Evolutionary conservation across 2,329 filamentous ascomycete genomes (phyloP).

Genomic region (Xylariaceae sp.): DNA sequence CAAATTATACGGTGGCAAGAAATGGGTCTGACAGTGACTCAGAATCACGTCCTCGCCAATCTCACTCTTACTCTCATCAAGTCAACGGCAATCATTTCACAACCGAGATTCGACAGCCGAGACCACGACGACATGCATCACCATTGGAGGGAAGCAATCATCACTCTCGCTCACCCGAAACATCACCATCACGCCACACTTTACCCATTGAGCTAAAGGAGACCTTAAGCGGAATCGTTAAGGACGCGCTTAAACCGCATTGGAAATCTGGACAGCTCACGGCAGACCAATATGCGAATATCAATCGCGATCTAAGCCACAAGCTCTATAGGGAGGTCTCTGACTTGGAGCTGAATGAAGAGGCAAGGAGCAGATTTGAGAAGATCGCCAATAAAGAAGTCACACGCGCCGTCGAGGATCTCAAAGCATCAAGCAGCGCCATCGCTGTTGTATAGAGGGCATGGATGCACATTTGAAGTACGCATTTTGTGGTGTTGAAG

Average conservation of each 20-base stretch:
- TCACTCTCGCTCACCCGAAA: constrained; percentile 52
- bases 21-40: constrained; percentile 43
- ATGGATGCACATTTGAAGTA: constrained; percentile 13
- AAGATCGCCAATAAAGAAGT: constrained; percentile 76
- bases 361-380: constrained; percentile 67
- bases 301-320: constrained; percentile 85
- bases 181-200: constrained; percentile 60
- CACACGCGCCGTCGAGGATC: constrained; percentile 62
- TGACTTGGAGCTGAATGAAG: constrained; percentile 57
- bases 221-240: constrained; percentile 84
- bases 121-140: constrained; percentile 45
- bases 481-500: constrained; percentile 19
- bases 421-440: constrained; percentile 32
- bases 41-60: constrained; percentile 36
- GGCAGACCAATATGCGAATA: constrained; percentile 85
- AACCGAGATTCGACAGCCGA: constrained; percentile 50
- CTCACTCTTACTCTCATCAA: constrained; percentile 20
- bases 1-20: constrained; percentile 65
- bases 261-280: constrained; percentile 77
- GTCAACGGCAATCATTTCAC: constrained; percentile 30
- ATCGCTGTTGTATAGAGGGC: constrained; percentile 16
- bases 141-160: constrained; percentile 36
- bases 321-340: constrained; percentile 73
- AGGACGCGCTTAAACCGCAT: constrained; percentile 73
- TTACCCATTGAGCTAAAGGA: constrained; percentile 82